Conservation (phyloP, 345 rosid species). For the Populus nigra region DNA sequence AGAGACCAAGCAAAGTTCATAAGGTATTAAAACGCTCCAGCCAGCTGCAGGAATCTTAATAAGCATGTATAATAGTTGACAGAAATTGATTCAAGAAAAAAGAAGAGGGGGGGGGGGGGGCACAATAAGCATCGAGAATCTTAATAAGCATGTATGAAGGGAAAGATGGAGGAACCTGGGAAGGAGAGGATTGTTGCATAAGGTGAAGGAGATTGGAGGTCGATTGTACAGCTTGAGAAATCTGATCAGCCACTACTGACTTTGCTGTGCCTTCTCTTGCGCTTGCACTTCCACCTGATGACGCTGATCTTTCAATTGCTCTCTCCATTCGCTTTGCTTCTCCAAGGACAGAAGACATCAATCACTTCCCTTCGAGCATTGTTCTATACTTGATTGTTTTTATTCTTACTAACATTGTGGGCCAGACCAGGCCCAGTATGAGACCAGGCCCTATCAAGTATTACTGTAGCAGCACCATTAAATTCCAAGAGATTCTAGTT, state of each 20-base stretch:
- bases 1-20: neutral
- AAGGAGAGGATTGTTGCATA: constrained; percentile 78
- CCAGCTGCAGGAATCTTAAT: too few relatives aligned
- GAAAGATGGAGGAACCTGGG: constrained; percentile 41
- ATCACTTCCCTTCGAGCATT: neutral
- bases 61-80: too few relatives aligned
- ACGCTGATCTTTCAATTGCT: neutral
- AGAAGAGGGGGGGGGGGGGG: too few relatives aligned
- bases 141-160: neutral
- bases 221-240: constrained; percentile 71
- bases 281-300: constrained; percentile 2
- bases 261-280: constrained; percentile 59
- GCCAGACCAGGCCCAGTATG: neutral
- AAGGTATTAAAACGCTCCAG: too few relatives aligned
- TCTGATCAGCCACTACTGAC: constrained; percentile 71
- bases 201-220: constrained; percentile 80
- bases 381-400: neutral
- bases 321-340: neutral
- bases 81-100: neutral
- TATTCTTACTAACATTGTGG: neutral
- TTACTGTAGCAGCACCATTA: neutral
- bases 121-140: neutral
- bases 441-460: neutral
- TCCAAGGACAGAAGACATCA: neutral
- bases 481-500: neutral